A percentile compares a stretch with the other conserved stretches of the same genome.
phyloP scores from a whole-genome alignment of 257 asterid genomes.

The Nicotiana attenuata region DNA sequence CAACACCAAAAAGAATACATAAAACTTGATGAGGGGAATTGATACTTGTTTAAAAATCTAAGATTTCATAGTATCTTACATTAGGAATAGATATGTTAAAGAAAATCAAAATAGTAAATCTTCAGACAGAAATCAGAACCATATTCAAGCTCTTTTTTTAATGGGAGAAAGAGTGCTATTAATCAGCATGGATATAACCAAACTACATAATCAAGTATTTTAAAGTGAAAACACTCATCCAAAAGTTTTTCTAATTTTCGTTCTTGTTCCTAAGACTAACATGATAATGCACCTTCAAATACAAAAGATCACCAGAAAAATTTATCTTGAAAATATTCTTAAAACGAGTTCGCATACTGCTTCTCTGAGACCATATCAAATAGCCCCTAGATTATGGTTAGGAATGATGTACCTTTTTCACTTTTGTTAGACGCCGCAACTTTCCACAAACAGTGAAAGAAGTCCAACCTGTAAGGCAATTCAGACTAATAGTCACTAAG shows the following conservation, averaged over 20 bases:
- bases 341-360: background rate
- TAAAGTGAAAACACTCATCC: background rate
- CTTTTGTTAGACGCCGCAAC: conserved; percentile 82
- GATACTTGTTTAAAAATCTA: background rate
- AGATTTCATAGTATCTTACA: background rate
- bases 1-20: background rate
- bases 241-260: background rate
- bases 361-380: background rate
- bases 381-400: background rate
- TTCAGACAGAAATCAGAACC: background rate
- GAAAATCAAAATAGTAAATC: background rate
- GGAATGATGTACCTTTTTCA: conserved; percentile 68
- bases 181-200: background rate
- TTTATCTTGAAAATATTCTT: background rate
- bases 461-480: conserved; percentile 82
- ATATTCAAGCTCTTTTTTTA: background rate
- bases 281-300: background rate
- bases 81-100: background rate
- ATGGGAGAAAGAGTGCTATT: background rate
- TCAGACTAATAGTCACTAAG: conserved; percentile 19
- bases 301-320: background rate
- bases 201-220: background rate
- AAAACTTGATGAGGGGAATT: background rate
- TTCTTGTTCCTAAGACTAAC: background rate
- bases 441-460: conserved; percentile 98